These are phyloP conservation scores for Sporobolomyces phaffii DNA, from an alignment of 768 basidiomycete species.

Conservation along the genomic window DNA sequence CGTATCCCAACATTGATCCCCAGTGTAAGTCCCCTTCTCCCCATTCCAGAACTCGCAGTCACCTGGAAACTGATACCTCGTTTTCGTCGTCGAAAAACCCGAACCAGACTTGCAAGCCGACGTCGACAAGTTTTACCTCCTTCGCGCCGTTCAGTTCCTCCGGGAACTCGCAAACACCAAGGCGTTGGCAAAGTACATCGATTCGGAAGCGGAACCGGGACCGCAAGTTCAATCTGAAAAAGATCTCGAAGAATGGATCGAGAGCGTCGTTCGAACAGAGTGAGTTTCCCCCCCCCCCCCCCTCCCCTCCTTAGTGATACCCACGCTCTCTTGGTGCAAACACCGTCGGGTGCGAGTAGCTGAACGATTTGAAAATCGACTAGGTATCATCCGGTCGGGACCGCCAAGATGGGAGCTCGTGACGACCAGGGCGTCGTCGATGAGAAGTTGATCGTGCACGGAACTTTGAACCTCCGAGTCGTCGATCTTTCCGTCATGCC, in stretches of 20 bases:
- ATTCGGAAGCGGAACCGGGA: constrained; percentile 12
- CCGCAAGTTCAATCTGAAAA: not conserved
- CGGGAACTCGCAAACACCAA: constrained; percentile 8
- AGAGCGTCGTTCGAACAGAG: constrained; percentile 9
- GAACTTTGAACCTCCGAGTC: constrained; percentile 57
- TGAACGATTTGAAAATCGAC: no score
- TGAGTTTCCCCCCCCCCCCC: no score
- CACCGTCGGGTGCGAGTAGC: no score
- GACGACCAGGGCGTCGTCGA: constrained; percentile 51
- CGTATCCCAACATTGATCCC: constrained; percentile 26
- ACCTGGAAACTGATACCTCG: no score
- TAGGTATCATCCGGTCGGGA: constrained; percentile 40
- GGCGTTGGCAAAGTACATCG: constrained; percentile 6
- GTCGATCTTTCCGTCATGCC: constrained; percentile 52
- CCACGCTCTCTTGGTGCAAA: no score
- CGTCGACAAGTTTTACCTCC: constrained; percentile 7
- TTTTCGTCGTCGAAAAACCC: not conserved
- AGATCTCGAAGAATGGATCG: constrained; percentile 8
- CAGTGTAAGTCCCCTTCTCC: not conserved
- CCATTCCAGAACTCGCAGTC: no score
- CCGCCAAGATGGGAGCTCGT: constrained; percentile 57
- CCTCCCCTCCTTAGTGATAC: no score
- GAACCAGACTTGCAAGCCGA: constrained; percentile 12
- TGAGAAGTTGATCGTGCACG: constrained; percentile 56
- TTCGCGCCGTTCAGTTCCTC: not conserved